These are phyloP conservation scores for Casuarina glauca DNA, from an alignment of 306 rosid genomes.

Conservation along the genomic window DNA sequence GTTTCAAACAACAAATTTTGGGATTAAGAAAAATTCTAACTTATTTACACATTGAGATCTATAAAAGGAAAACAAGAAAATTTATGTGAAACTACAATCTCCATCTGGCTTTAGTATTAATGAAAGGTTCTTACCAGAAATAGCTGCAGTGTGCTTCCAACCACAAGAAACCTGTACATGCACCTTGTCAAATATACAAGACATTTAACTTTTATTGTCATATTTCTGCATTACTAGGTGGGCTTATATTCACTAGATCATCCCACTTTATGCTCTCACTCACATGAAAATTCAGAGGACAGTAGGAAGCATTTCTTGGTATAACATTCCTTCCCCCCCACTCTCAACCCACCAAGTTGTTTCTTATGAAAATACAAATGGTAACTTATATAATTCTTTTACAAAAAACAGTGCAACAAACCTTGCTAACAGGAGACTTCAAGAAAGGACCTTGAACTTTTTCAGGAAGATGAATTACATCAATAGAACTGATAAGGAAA, in stretches of 20 bases:
- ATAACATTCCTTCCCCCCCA: neutral
- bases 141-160: conserved; percentile 96
- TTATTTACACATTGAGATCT: neutral
- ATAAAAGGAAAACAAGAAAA: neutral
- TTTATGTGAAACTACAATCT: neutral
- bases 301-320: neutral
- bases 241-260: conserved; percentile 5
- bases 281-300: neutral
- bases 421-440: conserved; percentile 71
- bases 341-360: neutral
- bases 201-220: neutral
- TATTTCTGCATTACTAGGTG: neutral
- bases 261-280: neutral
- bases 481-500: conserved; percentile 49
- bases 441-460: conserved; percentile 78
- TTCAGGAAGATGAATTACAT: conserved; percentile 71
- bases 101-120: conserved; percentile 8
- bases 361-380: neutral
- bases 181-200: conserved; percentile 16
- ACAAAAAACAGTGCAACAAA: conserved; percentile 25
- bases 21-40: neutral
- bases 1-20: neutral
- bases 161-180: conserved; percentile 81
- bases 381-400: conserved; percentile 8
- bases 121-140: conserved; percentile 55